Conservation (phyloP, 2,329 filamentous ascomycete species). For the Exophiala sp. region DNA sequence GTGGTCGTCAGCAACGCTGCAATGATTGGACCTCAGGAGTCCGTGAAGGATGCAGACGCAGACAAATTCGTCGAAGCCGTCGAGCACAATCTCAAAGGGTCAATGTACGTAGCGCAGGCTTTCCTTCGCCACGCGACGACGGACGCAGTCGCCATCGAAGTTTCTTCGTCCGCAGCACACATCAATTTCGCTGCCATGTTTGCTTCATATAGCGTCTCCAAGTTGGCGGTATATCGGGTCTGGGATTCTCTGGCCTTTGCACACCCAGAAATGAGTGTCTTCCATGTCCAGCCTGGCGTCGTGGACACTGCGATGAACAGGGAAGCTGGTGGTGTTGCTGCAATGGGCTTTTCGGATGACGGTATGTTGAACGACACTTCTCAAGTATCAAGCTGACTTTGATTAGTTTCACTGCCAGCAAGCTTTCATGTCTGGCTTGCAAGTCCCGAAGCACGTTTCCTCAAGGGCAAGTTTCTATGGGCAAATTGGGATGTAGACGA, state of each 20-base stretch:
- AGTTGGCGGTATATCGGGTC: conserved; percentile 40
- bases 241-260: conserved; percentile 42
- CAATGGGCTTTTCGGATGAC: conserved; percentile 28
- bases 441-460: conserved; percentile 45
- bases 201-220: conserved; percentile 39
- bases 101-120: conserved; percentile 2
- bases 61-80: not conserved
- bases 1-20: conserved; percentile 6
- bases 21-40: not conserved
- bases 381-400: conserved; percentile 1
- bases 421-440: conserved; percentile 47
- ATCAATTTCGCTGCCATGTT: not conserved
- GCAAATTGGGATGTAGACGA: conserved; percentile 21
- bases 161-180: conserved; percentile 1
- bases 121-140: conserved; percentile 1
- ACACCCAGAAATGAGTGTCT: conserved; percentile 38
- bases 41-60: not conserved
- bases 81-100: conserved; percentile 2
- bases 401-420: conserved; percentile 33
- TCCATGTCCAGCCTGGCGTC: conserved; percentile 44
- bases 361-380: conserved; percentile 14
- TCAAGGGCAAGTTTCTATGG: conserved; percentile 38
- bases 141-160: conserved; percentile 4
- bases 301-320: conserved; percentile 12
- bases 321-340: conserved; percentile 21